Evolutionary conservation across 495 filamentous ascomycete genomes (phyloP).

Genomic region (Geoglossum glabrum): DNA sequence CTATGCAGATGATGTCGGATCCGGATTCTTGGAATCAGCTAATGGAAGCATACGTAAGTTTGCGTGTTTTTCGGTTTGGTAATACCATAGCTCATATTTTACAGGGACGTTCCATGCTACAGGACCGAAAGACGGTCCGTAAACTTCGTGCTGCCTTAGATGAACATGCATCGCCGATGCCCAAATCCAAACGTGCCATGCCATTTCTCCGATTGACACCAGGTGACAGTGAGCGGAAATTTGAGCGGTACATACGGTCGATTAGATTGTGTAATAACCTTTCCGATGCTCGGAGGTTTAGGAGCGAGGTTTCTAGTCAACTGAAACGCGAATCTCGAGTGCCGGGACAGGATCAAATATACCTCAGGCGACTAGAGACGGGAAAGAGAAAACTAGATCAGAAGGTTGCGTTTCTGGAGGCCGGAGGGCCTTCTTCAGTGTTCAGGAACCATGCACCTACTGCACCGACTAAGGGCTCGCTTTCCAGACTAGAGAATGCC

Average conservation of each 20-base stretch:
- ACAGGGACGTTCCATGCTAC: conserved; percentile 62
- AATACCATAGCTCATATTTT: conserved; percentile 1
- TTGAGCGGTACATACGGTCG: conserved; percentile 82
- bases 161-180: conserved; percentile 74
- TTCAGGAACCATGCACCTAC: background rate
- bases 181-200: conserved; percentile 39
- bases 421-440: conserved; percentile 27
- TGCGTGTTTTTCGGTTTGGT: background rate
- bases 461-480: conserved; percentile 3
- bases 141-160: conserved; percentile 87
- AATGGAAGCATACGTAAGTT: conserved; percentile 57
- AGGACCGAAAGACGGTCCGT: conserved; percentile 87
- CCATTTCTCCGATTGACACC: conserved; percentile 47
- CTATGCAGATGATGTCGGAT: conserved; percentile 54
- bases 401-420: conserved; percentile 58
- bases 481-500: conserved; percentile 43
- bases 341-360: conserved; percentile 62
- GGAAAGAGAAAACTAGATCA: conserved; percentile 82
- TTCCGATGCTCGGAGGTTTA: conserved; percentile 81
- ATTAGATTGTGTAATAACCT: conserved; percentile 77
- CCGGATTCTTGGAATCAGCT: conserved; percentile 95
- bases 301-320: conserved; percentile 84
- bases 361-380: conserved; percentile 72
- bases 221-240: conserved; percentile 68
- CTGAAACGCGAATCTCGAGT: conserved; percentile 66